A percentile compares a stretch with the other conserved stretches of the same genome.
phyloP scores from a whole-genome alignment of 345 rosid genomes.

The Theobroma cacao region DNA sequence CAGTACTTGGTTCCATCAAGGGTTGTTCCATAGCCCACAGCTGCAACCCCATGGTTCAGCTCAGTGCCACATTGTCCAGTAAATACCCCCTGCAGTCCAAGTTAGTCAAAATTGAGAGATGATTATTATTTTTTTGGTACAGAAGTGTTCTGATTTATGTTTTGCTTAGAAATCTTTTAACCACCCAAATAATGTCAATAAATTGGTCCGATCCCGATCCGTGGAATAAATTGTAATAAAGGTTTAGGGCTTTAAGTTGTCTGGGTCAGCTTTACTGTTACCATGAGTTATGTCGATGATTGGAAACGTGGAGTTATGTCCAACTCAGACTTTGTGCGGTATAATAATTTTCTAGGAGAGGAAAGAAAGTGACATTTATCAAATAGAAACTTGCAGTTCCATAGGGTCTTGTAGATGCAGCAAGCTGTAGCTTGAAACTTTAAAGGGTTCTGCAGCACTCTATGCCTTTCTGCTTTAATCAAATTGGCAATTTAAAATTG shows the following conservation, averaged over 20 bases:
- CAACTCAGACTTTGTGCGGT: neutral
- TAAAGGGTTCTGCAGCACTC: neutral
- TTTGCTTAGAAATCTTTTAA: neutral
- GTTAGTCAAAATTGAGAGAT: neutral
- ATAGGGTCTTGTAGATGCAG: neutral
- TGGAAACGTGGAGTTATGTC: no score
- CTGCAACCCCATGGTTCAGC: conserved; percentile 64
- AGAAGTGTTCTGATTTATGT: neutral
- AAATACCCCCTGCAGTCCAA: conserved; percentile 56
- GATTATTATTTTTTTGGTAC: neutral
- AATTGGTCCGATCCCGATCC: neutral
- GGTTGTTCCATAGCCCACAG: conserved; percentile 65
- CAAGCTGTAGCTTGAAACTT: neutral
- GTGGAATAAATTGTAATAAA: neutral
- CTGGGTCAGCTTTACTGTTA: neutral
- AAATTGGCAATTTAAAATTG: neutral
- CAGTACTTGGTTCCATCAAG: conserved; percentile 73
- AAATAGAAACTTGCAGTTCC: neutral
- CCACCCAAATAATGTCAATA: neutral
- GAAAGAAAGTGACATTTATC: neutral
- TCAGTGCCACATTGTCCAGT: conserved; percentile 62
- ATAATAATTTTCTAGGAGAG: neutral
- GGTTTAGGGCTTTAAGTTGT: neutral
- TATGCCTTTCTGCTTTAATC: neutral
- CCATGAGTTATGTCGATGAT: neutral